Percentiles rank a stretch among this genome's conserved stretches.
phyloP scores from a whole-genome alignment of 805 yeast genomes.

The Wickerhamomyces xylosicus region DNA sequence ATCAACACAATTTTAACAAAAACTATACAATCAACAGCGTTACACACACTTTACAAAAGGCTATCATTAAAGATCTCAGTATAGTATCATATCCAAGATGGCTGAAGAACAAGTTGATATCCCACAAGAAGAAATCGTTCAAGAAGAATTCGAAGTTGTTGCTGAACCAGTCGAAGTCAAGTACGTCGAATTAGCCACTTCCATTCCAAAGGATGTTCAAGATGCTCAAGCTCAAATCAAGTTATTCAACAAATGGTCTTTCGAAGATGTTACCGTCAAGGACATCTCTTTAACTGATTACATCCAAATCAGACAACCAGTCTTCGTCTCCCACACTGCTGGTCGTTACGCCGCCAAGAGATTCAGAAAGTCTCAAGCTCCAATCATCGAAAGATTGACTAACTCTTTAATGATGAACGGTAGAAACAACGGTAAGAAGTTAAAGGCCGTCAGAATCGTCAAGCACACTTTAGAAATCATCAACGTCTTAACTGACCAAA shows the following conservation, averaged over 20 bases:
- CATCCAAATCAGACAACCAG: constrained; percentile 96
- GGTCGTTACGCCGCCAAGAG: constrained; percentile 99
- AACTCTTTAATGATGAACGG: constrained; percentile 99
- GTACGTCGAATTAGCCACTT: constrained; percentile 82
- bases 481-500: constrained; percentile 93
- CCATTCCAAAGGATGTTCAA: constrained; percentile 94
- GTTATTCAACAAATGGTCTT: constrained; percentile 99
- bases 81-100: constrained; percentile 40
- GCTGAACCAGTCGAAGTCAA: constrained; percentile 76
- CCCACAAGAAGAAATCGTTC: constrained; percentile 35
- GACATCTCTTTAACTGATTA: constrained; percentile 97
- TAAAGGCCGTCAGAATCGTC: constrained; percentile 99
- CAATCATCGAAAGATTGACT: constrained; percentile 97
- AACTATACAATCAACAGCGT: not conserved
- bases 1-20: not conserved
- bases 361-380: constrained; percentile 99
- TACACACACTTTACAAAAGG: not conserved
- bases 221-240: constrained; percentile 93
- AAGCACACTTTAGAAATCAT: constrained; percentile 99
- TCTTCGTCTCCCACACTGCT: constrained; percentile 97
- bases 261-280: constrained; percentile 94
- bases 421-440: constrained; percentile 99
- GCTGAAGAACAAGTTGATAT: constrained; percentile 59
- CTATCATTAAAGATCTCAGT: not conserved
- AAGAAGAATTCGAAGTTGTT: constrained; percentile 61